phyloP scores from a whole-genome alignment of 768 basidiomycete species.

The Agrocybe chaxingu region DNA sequence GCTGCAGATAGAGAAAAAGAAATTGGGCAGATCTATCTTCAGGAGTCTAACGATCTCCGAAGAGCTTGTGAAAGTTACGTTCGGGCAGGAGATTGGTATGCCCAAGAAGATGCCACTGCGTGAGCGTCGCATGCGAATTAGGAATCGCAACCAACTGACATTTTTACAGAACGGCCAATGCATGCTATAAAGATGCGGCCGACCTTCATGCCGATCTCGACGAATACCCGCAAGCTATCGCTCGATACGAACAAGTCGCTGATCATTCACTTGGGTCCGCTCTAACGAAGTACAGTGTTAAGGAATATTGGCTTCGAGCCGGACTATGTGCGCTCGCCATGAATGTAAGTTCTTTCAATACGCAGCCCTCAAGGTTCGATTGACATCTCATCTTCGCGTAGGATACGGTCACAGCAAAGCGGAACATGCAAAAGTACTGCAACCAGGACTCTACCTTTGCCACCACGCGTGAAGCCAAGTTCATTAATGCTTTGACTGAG shows the following conservation, averaged over 20 bases:
- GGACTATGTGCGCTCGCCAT: conserved; percentile 87
- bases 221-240: conserved; percentile 81
- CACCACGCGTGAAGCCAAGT: conserved; percentile 90
- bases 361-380: neutral
- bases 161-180: conserved; percentile 79
- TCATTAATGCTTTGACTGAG: conserved; percentile 74
- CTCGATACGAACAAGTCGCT: conserved; percentile 88
- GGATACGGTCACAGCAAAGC: conserved; percentile 82
- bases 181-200: conserved; percentile 94
- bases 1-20: conserved; percentile 98
- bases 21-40: conserved; percentile 91
- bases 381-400: conserved; percentile 24
- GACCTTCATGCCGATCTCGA: conserved; percentile 90
- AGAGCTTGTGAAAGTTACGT: conserved; percentile 91
- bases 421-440: conserved; percentile 74
- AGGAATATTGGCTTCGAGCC: conserved; percentile 93
- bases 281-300: conserved; percentile 97
- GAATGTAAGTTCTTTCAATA: conserved; percentile 51
- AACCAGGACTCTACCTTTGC: conserved; percentile 83
- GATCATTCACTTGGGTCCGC: conserved; percentile 74
- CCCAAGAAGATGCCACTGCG: conserved; percentile 97
- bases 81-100: conserved; percentile 94
- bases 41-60: conserved; percentile 72
- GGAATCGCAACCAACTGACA: neutral
- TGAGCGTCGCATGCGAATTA: conserved; percentile 37